These are phyloP conservation scores for Oenanthe sinensis DNA, from an alignment of 129 eudicot species.

Conservation along the genomic window DNA sequence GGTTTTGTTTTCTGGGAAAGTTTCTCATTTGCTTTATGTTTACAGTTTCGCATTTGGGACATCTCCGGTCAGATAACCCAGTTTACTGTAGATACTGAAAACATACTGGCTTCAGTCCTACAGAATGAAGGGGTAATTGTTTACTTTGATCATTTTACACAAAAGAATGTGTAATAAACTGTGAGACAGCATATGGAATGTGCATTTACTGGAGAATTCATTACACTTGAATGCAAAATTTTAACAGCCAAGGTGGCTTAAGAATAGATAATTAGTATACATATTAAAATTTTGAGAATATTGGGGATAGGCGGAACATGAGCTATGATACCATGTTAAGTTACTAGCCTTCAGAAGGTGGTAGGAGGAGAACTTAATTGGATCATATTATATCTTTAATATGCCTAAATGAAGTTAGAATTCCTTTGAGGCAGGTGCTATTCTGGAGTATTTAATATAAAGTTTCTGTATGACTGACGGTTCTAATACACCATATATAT, in stretches of 20 bases:
- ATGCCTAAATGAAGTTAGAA: constrained; percentile 25
- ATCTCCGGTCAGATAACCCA: constrained; percentile 69
- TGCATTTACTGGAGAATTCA: not conserved
- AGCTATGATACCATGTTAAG: too few relatives aligned
- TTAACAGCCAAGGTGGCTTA: not conserved
- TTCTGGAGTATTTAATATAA: not conserved
- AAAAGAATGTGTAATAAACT: not conserved
- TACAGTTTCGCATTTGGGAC: constrained; percentile 78
- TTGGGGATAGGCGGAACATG: too few relatives aligned
- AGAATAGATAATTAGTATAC: not conserved
- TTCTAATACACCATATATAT: too few relatives aligned
- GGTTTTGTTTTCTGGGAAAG: constrained; percentile 4
- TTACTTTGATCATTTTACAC: not conserved
- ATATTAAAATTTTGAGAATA: too few relatives aligned
- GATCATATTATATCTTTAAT: too few relatives aligned
- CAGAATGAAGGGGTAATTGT: constrained; percentile 47
- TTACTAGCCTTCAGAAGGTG: too few relatives aligned
- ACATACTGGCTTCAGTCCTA: constrained; percentile 20
- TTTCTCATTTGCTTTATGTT: constrained; percentile 17
- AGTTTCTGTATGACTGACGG: not conserved
- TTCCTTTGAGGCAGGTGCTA: too few relatives aligned
- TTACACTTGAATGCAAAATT: not conserved
- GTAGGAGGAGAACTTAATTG: too few relatives aligned
- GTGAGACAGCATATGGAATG: not conserved
- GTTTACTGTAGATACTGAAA: constrained; percentile 26